Conservation (phyloP, 208 protist species). For the Leptomonas seymouri region DNA sequence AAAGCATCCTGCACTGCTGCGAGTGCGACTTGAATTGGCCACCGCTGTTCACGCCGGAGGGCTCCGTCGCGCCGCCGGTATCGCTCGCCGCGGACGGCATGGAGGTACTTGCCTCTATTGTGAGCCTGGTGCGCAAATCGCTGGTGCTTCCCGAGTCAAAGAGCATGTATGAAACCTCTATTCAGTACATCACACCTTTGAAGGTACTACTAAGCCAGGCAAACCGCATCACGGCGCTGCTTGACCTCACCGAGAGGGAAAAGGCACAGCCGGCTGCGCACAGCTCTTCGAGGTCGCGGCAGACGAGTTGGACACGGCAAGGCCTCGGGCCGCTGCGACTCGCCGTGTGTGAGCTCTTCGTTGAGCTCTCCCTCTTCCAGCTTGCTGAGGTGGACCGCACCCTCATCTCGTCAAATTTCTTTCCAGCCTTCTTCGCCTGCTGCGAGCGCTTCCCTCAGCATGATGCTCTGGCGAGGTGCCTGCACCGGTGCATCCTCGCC, state of each 20-base stretch:
- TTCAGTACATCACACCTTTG: slow-evolving; percentile 42
- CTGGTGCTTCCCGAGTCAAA: slow-evolving; percentile 49
- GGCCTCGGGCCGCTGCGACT: slow-evolving; percentile 36
- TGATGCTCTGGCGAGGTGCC: slow-evolving; percentile 38
- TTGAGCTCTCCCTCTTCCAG: slow-evolving; percentile 53
- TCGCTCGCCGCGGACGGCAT: slow-evolving; percentile 56
- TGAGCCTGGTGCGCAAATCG: slow-evolving; percentile 59
- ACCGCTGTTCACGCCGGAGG: slow-evolving; percentile 20
- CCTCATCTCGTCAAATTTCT: slow-evolving; percentile 43
- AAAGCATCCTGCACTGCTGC: slow-evolving; percentile 32
- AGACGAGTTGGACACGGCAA: background rate
- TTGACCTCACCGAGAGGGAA: slow-evolving; percentile 16
- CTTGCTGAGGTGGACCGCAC: slow-evolving; percentile 47
- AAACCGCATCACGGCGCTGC: slow-evolving; percentile 34
- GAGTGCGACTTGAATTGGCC: slow-evolving; percentile 30
- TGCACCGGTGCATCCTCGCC: slow-evolving; percentile 45
- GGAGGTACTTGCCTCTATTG: slow-evolving; percentile 42
- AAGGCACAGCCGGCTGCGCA: slow-evolving; percentile 5
- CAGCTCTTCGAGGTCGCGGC: background rate
- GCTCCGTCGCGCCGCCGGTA: slow-evolving; percentile 18
- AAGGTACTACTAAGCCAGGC: slow-evolving; percentile 32
- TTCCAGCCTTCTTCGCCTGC: slow-evolving; percentile 44
- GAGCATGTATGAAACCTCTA: slow-evolving; percentile 48
- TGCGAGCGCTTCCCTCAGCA: slow-evolving; percentile 51
- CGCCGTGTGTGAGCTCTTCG: slow-evolving; percentile 59